A percentile compares a stretch with the other conserved stretches of the same genome.
phyloP scores from a whole-genome alignment of 495 filamentous ascomycete genomes.

The Aspergillus heteromorphus region DNA sequence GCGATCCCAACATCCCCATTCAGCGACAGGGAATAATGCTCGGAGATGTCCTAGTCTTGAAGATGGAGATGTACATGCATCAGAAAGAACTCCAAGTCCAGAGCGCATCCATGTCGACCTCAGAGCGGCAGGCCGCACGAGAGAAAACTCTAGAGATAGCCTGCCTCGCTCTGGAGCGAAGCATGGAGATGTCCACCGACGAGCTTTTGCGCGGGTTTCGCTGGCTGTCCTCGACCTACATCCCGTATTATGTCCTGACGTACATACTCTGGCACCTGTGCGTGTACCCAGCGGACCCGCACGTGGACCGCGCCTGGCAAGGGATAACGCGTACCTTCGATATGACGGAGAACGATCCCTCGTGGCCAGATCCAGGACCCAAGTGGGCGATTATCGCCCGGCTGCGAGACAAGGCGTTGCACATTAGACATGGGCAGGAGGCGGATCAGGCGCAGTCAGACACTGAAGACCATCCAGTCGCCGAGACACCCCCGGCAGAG shows the following conservation, averaged over 20 bases:
- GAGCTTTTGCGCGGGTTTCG: conserved; percentile 24
- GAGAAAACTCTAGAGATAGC: conserved; percentile 16
- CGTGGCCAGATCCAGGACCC: conserved; percentile 1
- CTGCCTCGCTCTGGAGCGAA: conserved; percentile 17
- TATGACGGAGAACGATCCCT: conserved; percentile 8
- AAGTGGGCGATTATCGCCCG: conserved; percentile 22
- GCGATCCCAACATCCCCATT: conserved; percentile 28
- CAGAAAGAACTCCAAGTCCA: conserved; percentile 20
- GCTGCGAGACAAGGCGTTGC: conserved; percentile 23
- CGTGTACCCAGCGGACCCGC: conserved; percentile 15
- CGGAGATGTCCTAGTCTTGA: conserved; percentile 17
- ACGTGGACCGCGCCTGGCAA: conserved; percentile 19
- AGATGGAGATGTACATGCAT: conserved; percentile 22
- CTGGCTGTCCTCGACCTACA: conserved; percentile 25
- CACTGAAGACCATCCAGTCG: neutral
- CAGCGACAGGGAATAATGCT: conserved; percentile 24
- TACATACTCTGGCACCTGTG: conserved; percentile 31
- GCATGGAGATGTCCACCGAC: conserved; percentile 19
- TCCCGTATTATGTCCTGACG: conserved; percentile 26
- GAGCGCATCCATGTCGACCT: neutral
- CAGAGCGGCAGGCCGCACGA: conserved; percentile 1
- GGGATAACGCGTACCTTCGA: conserved; percentile 18
- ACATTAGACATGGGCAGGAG: conserved; percentile 14
- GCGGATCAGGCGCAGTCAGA: neutral
- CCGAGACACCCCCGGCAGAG: neutral